Conservation (phyloP, 2,329 filamentous ascomycete species). For the Cladosporium phlei region DNA sequence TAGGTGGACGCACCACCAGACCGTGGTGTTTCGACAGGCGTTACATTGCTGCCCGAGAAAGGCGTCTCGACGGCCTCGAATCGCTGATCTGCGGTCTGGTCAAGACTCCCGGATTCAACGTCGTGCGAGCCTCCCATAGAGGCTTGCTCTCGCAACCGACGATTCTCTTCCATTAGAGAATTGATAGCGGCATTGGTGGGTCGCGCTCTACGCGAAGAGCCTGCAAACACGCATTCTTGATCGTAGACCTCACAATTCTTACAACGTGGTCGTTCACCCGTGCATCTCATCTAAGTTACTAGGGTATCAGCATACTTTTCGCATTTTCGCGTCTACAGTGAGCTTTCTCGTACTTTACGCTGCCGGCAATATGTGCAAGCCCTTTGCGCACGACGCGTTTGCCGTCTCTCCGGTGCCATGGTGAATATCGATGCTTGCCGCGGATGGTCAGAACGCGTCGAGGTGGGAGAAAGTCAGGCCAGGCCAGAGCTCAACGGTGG, state of each 20-base stretch:
- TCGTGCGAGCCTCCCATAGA: not conserved
- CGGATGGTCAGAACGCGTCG: not conserved
- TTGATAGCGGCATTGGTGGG: conserved; percentile 21
- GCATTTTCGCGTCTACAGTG: too few relatives aligned
- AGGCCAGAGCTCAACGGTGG: too few relatives aligned
- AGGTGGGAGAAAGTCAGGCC: not conserved
- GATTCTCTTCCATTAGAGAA: conserved; percentile 19
- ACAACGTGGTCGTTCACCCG: conserved; percentile 42
- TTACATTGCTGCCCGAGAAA: not conserved
- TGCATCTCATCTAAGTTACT: conserved; percentile 50
- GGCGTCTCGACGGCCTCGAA: not conserved
- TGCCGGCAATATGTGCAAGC: conserved; percentile 16
- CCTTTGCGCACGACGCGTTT: conserved; percentile 15
- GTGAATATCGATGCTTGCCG: not conserved
- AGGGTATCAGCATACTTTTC: conserved; percentile 13
- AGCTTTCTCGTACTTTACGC: conserved; percentile 16
- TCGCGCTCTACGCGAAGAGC: conserved; percentile 30
- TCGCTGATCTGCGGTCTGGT: not conserved
- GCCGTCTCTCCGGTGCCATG: conserved; percentile 13
- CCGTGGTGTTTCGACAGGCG: conserved; percentile 12
- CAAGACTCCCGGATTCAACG: not conserved
- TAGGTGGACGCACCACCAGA: conserved; percentile 38
- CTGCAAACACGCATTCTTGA: conserved; percentile 41
- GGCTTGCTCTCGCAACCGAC: conserved; percentile 15
- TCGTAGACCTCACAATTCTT: conserved; percentile 45